Base-by-base conservation (phyloP, 192 early-diverging fungal species). In the Coemansia sp. region DNA sequence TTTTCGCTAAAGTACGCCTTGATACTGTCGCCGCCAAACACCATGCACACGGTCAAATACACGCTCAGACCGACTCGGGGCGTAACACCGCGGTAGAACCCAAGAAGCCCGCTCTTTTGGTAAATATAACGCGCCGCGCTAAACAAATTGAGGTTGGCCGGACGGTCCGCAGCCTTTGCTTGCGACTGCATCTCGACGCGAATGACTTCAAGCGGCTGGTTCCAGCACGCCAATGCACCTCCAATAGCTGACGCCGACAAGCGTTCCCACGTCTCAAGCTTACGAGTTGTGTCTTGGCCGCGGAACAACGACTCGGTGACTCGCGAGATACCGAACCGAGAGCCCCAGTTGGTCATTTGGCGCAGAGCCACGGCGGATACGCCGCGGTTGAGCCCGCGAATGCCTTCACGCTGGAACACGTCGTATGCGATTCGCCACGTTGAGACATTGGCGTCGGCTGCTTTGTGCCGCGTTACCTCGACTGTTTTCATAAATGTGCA, bases 281-380 rank as follows among this genome's bases (percentile, higher is more conserved):
- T 89, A 55, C 85, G 84, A 38, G 90, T 89, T 8, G 62, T 65
- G 58, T 89, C 90, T 74, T 88, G 84, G 58, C 85, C 85, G 53
- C 69, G 71, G 69, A 83, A 71, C 14, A 83, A 38, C 6, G 72
- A 71, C 59, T 93, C 89, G 35, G 89, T 86, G 35, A 87, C 79
- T 48, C 91, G 89, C 12, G 91, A 83, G 47, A 93, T 87, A 59
- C 91, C 96, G 51, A 98, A 89, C 38, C 96, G 89, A 29, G 92
- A 94, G n/a, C 94, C 97, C 97, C 97, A 98, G 85, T 98, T 98
- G 51, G 97, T 98, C 74, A 91, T 91, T 74, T 98, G 97, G 50
- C 97, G 87, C 47, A 98, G 57, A 0, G 97, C 97, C 12, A 98
- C 97, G n/a, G 97, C 97, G 48, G 94, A 94, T 1, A 98, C 97